These are phyloP conservation scores for Parafenestella ontariensis DNA, from an alignment of 2,329 filamentous ascomycete genomes.

Conservation along the genomic window DNA sequence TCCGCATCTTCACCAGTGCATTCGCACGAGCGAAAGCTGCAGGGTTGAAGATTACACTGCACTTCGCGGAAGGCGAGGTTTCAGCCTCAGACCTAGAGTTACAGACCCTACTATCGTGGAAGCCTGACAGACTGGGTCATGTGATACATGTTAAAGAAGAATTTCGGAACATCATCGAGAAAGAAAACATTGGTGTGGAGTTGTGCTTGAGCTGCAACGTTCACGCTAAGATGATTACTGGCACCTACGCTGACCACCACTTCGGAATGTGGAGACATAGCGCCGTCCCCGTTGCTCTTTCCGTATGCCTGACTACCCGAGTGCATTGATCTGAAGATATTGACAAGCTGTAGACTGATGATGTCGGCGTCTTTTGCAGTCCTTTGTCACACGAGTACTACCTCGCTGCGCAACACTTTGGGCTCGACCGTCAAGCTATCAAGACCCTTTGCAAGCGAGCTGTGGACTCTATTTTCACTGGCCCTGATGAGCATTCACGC, in stretches of 20 bases:
- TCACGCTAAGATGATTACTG: conserved; percentile 73
- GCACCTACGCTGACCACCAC: conserved; percentile 73
- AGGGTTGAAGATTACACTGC: conserved; percentile 71
- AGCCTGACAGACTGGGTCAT: conserved; percentile 75
- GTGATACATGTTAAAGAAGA: conserved; percentile 75
- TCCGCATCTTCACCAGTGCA: conserved; percentile 65
- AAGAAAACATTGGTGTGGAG: conserved; percentile 69
- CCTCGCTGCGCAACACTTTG: conserved; percentile 75
- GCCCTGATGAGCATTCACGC: conserved; percentile 66
- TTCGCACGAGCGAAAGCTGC: conserved; percentile 64
- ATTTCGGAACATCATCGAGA: conserved; percentile 64
- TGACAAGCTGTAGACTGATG: conserved; percentile 69
- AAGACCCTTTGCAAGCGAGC: conserved; percentile 66
- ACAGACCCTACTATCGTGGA: conserved; percentile 67
- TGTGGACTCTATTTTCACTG: conserved; percentile 72
- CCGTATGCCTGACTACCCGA: conserved; percentile 61
- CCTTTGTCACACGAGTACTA: conserved; percentile 78
- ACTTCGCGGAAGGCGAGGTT: conserved; percentile 75
- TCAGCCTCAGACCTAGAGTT: conserved; percentile 68
- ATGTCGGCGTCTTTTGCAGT: conserved; percentile 82
- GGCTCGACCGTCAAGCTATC: conserved; percentile 58
- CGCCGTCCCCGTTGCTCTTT: conserved; percentile 65
- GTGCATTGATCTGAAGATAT: conserved; percentile 1
- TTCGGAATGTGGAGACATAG: conserved; percentile 74
- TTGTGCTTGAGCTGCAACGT: conserved; percentile 84